Evolutionary conservation across 495 filamentous ascomycete genomes (phyloP).

Genomic region (Daldinia caldariorum): DNA sequence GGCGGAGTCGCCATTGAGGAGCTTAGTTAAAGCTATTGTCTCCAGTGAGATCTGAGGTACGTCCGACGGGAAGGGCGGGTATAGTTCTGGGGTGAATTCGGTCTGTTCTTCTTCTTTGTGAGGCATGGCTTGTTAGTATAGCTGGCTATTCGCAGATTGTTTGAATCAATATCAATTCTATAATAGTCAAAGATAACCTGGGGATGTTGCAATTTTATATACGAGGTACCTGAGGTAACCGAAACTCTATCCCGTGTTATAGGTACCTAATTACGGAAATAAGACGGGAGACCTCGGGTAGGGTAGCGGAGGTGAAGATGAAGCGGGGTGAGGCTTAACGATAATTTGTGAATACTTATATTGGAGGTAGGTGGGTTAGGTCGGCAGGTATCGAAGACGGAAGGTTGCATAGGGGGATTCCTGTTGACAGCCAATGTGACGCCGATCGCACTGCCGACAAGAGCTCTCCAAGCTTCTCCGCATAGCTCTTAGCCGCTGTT

Average conservation of each 20-base stretch:
- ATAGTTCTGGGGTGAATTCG: slow-evolving; percentile 46
- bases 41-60: slow-evolving; percentile 66
- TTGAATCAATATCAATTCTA: neutral
- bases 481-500: slow-evolving; percentile 13
- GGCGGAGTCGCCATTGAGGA: slow-evolving; percentile 49
- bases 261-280: neutral
- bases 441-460: slow-evolving; percentile 17
- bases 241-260: neutral
- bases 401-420: slow-evolving; percentile 23
- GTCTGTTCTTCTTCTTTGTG: slow-evolving; percentile 23
- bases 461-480: slow-evolving; percentile 35
- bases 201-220: neutral
- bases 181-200: neutral
- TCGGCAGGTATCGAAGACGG: neutral
- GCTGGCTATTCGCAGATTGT: neutral
- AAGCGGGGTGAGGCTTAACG: slow-evolving; percentile 6
- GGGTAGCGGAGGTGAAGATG: neutral
- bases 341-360: neutral
- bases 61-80: slow-evolving; percentile 63
- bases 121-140: slow-evolving; percentile 37
- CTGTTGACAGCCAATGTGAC: slow-evolving; percentile 14
- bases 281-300: neutral
- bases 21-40: slow-evolving; percentile 61
- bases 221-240: neutral
- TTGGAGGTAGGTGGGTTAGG: neutral